Base-by-base conservation (phyloP, 495 filamentous ascomycete species). In the Aspergillus sparsus region DNA sequence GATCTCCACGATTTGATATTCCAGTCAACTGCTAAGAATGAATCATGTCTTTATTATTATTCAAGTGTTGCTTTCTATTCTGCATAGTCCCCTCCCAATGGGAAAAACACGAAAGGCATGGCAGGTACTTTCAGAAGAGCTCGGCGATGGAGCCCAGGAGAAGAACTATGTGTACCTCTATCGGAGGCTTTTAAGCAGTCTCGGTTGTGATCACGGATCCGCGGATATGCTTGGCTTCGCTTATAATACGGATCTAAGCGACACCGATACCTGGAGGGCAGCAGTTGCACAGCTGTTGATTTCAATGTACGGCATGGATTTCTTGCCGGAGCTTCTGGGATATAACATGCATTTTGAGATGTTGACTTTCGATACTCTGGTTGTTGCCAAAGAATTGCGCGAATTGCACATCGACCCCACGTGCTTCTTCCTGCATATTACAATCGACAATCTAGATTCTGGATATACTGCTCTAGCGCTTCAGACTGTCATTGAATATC, bases 271-370 rank as follows among this genome's bases (percentile, higher is more conserved):
- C 8, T 83, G 80, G 79, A 74, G 73, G 64, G 68, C 74, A 3
- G 75, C 77, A 16, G 68, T 79, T n/a, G 71, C 71, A 9, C 81
- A 83, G 50, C 57, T 82, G 21, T 65, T 79, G 7, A 63, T 83
- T 13, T 80, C 77, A 4, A 61, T 82, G 2, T 82, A 74, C 49
- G 76, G 76, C 2, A 39, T 74, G 41, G 74, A 83, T 37, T 82
- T 83, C 56, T 57, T 83, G 8, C 80, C 79, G 8, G 81, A 82
- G 62, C 77, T 82, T 18, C 65, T 83, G 9, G 78, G 81, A 2
- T 81, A 81, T 55, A 83, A 81, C 60, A 70, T 82, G 70, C 73
- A 75, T 15, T 83, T 74, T 55, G 80, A 83, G 62, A 53, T 61
- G n/a, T 52, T 81, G 7, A 68, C 71, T 7, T 59, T 77, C 47